These are phyloP conservation scores for Vaccinium macrocarpon DNA, from an alignment of 148 eudicot genomes.

Conservation along the genomic window DNA sequence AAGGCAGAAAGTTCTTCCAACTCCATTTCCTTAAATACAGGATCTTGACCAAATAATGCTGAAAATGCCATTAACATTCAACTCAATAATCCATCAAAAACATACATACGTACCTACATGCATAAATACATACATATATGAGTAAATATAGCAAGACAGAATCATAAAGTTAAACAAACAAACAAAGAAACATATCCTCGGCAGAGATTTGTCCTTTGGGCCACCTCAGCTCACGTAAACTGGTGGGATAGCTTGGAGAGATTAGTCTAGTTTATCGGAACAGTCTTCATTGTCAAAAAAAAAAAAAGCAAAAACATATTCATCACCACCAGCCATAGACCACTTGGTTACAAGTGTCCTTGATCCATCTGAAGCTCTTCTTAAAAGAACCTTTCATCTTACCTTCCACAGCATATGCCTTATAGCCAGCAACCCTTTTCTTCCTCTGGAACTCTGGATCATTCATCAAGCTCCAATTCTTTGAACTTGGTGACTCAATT, in stretches of 20 bases:
- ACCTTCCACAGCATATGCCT: conserved; percentile 39
- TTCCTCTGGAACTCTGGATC: conserved; percentile 48
- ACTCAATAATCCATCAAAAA: not conserved
- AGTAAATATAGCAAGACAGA: not conserved
- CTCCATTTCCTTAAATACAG: not conserved
- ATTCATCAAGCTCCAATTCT: conserved; percentile 30
- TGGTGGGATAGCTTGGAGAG: too few relatives aligned
- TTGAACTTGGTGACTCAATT: conserved; percentile 9
- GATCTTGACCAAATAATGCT: not conserved
- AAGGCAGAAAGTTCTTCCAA: not conserved
- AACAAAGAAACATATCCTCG: not conserved
- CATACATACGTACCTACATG: not conserved
- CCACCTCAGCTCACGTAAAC: too few relatives aligned
- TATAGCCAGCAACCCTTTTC: conserved; percentile 41
- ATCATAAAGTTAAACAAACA: not conserved
- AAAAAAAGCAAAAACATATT: not conserved
- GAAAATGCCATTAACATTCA: not conserved
- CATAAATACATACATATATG: not conserved
- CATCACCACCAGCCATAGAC: conserved; percentile 44
- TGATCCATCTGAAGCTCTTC: conserved; percentile 48
- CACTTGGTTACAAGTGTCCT: conserved; percentile 29
- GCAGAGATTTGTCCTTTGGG: too few relatives aligned
- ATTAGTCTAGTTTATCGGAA: too few relatives aligned
- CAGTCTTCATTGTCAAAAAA: too few relatives aligned
- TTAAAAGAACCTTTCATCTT: conserved; percentile 43